Percentiles rank a stretch among this genome's conserved stretches.
These are phyloP conservation scores for Mortierella hygrophila DNA, from an alignment of 192 early-diverging fungal genomes.

Conservation along the genomic window DNA sequence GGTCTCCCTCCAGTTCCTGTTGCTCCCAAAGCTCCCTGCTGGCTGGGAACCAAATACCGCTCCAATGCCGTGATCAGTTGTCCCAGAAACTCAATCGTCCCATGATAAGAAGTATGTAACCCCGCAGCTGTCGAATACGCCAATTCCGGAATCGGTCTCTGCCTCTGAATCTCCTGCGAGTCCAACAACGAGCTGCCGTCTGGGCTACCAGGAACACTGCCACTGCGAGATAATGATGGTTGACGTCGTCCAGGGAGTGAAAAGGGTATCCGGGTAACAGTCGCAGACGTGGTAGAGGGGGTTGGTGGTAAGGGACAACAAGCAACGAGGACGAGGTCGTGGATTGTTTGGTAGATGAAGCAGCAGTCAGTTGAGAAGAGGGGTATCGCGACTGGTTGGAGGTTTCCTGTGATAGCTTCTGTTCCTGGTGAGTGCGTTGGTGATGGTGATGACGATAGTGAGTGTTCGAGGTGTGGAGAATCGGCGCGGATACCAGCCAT, in stretches of 20 bases:
- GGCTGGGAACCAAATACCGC: conserved; percentile 12
- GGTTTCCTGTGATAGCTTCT: not conserved
- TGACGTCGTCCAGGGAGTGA: conserved; percentile 14
- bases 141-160: conserved; percentile 7
- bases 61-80: conserved; percentile 36
- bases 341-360: conserved; percentile 29
- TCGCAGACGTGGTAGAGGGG: conserved; percentile 9
- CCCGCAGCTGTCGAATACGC: conserved; percentile 21
- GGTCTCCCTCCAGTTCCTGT: not conserved
- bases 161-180: not conserved
- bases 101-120: conserved; percentile 19
- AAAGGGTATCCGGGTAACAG: conserved; percentile 25
- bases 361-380: conserved; percentile 28
- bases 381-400: not conserved
- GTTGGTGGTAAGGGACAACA: conserved; percentile 40
- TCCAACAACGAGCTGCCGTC: not conserved
- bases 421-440: not conserved
- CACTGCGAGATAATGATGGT: not conserved
- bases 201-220: not conserved
- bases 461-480: not conserved
- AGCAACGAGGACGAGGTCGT: conserved; percentile 37
- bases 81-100: conserved; percentile 32
- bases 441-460: not conserved
- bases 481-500: not conserved
- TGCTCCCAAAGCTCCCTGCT: not conserved